These are phyloP conservation scores for Wickerhamomyces mucosus DNA, from an alignment of 805 yeast genomes.

Conservation along the genomic window DNA sequence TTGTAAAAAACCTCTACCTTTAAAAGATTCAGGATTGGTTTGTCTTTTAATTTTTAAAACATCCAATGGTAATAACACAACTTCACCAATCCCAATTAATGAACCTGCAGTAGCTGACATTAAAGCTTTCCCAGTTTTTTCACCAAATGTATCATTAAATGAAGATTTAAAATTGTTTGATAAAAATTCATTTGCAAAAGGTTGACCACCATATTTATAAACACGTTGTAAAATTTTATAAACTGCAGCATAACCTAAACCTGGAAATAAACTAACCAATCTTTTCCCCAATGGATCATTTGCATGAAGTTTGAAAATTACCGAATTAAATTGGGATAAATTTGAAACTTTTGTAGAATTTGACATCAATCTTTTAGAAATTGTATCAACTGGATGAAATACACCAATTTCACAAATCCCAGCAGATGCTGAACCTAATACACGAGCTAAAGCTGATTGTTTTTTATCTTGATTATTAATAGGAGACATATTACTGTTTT, in stretches of 20 bases:
- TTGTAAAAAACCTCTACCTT: conserved; percentile 91
- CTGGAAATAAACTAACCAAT: conserved; percentile 84
- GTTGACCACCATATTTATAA: conserved; percentile 98
- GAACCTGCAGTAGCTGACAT: conserved; percentile 98
- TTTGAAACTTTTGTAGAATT: conserved; percentile 63
- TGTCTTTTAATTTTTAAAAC: conserved; percentile 97
- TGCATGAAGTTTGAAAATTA: conserved; percentile 80
- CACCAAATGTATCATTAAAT: conserved; percentile 75
- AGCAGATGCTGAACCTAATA: conserved; percentile 94
- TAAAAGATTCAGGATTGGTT: conserved; percentile 99
- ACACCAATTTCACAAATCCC: conserved; percentile 95
- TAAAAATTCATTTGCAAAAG: conserved; percentile 91
- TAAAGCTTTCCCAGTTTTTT: conserved; percentile 95
- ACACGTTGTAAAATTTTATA: conserved; percentile 96
- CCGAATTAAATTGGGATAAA: conserved; percentile 63
- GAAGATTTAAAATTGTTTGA: conserved; percentile 58
- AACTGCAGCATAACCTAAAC: conserved; percentile 96
- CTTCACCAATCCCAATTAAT: conserved; percentile 94
- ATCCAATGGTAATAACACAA: conserved; percentile 88
- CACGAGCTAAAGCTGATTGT: conserved; percentile 83
- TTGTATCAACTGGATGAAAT: conserved; percentile 98
- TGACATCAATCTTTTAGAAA: conserved; percentile 90
- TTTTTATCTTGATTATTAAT: conserved; percentile 49
- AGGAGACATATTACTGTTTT: no score
- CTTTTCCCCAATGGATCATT: conserved; percentile 60